Percentiles rank a stretch among this genome's conserved stretches.
Conservation (phyloP, 1,139 yeast species). For the Blastobotrys buckinghamii region DNA sequence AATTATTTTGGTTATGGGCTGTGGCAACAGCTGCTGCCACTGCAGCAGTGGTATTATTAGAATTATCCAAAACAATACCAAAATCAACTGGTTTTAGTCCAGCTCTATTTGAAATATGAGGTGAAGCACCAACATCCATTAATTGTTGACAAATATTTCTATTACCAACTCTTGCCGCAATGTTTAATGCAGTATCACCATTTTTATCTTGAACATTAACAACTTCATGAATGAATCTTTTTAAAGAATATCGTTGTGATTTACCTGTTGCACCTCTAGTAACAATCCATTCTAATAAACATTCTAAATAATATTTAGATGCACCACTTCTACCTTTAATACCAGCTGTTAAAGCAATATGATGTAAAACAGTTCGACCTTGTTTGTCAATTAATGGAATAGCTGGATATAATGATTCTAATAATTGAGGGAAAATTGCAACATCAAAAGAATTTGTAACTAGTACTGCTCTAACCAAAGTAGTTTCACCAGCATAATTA, state of each 20-base stretch:
- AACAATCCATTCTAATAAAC: constrained; percentile 77
- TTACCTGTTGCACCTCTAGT: constrained; percentile 41
- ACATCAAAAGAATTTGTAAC: constrained; percentile 83
- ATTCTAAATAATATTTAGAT: constrained; percentile 67
- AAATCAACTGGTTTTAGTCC: constrained; percentile 85
- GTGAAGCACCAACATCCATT: constrained; percentile 82
- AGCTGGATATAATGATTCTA: constrained; percentile 73
- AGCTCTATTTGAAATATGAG: constrained; percentile 68
- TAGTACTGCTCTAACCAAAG: constrained; percentile 79
- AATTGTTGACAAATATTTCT: constrained; percentile 74
- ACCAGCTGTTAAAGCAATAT: constrained; percentile 75
- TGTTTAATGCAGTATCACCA: constrained; percentile 82
- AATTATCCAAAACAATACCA: constrained; percentile 38
- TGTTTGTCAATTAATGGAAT: constrained; percentile 66
- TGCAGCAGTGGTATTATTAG: neutral
- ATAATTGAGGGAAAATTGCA: constrained; percentile 62
- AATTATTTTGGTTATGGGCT: neutral
- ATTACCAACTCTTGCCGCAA: constrained; percentile 86
- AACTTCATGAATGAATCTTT: constrained; percentile 58
- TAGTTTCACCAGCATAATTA: constrained; percentile 84
- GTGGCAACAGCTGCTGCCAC: neutral
- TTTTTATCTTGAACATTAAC: constrained; percentile 74
- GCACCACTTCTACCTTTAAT: constrained; percentile 65
- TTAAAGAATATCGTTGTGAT: constrained; percentile 44
- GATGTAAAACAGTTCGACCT: constrained; percentile 87